phyloP scores from a whole-genome alignment of 345 rosid genomes.

The Populus ilicifolia region DNA sequence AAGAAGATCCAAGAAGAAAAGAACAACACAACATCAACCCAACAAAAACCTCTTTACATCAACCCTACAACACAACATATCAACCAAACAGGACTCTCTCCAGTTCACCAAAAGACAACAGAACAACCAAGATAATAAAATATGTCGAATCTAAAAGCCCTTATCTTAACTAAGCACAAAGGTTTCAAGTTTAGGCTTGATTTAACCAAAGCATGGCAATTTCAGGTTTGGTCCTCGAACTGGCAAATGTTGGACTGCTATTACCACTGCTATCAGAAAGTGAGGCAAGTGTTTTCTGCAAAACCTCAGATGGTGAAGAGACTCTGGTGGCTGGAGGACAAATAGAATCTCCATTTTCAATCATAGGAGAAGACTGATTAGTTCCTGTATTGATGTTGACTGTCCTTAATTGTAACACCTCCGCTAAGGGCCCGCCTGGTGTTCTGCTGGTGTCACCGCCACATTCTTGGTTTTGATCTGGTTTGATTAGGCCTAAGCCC shows the following conservation, averaged over 20 bases:
- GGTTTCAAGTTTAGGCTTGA: constrained; percentile 19
- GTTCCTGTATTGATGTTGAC: constrained; percentile 7
- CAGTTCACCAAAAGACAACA: background rate
- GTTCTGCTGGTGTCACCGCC: constrained; percentile 16
- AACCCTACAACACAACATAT: background rate
- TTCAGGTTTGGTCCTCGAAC: constrained; percentile 35
- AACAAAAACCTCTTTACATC: background rate
- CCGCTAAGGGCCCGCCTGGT: constrained; percentile 78
- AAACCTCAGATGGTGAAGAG: constrained; percentile 58
- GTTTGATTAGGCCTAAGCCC: constrained; percentile 33
- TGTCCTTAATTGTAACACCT: constrained; percentile 46
- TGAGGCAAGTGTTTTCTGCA: constrained; percentile 48
- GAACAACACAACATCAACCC: background rate
- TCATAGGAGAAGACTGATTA: constrained; percentile 15
- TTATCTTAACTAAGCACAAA: background rate
- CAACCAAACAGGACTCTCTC: background rate
- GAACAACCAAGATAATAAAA: background rate
- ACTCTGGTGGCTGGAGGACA: constrained; percentile 30
- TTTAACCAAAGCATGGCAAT: constrained; percentile 34
- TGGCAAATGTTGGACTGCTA: constrained; percentile 41
- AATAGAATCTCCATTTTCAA: constrained; percentile 21
- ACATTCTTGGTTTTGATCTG: constrained; percentile 27
- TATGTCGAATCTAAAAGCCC: background rate
- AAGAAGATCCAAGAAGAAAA: background rate
- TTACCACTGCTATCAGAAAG: constrained; percentile 58